Base-by-base conservation (phyloP, 1,284 basidiomycete species). In the Malassezia japonica region DNA sequence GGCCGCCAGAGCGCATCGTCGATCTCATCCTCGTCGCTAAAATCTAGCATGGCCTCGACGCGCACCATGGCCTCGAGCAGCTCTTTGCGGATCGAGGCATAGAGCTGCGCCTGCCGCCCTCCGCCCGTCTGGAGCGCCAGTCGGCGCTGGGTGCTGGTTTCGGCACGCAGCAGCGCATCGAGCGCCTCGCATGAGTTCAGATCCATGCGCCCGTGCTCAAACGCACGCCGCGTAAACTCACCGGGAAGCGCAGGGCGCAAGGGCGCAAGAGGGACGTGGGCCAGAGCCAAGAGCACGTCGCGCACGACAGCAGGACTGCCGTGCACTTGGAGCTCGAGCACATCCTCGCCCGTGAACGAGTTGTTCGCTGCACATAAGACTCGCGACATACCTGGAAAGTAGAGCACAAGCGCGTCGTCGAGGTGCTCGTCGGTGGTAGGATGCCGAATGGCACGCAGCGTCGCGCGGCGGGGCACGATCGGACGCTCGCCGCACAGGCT, bases 11-110 rank as follows among this genome's bases (percentile, higher is more conserved):
- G 79, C 16, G 82, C 83, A 29, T 84, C 83, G 58, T 88, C 86
- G 28, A 89, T 81, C 18, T 86, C 84, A 65, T 90, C 87, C 21
- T 84, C 85, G 73, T 91, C 88, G 6, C 84, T 83, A 71, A 91
- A 92, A 70, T 91, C 88, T 50, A 92, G 89, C 33, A 90, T 75
- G 1, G 87, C 88, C 72, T 92, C 88, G 0, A 86, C 77, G 57
- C 83, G 78, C 10, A 87, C 82, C 40, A 87, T 79, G 48, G 82
- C 83, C 23, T 79, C 75, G 32, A 90, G 79, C 23, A 87, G 81
- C 23, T 80, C 78, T 7, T 70, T 66, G 39, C 87, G 77, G 36
- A 91, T 74, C 2, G 77, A 64, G 39, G 85, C 81, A 58, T 84
- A 85, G 43, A 79, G 77, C 18, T 75, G 72, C 47, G 54, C 31